Base-by-base conservation (phyloP, 352 stramenopile species). In the Phytophthora pluvialis region DNA sequence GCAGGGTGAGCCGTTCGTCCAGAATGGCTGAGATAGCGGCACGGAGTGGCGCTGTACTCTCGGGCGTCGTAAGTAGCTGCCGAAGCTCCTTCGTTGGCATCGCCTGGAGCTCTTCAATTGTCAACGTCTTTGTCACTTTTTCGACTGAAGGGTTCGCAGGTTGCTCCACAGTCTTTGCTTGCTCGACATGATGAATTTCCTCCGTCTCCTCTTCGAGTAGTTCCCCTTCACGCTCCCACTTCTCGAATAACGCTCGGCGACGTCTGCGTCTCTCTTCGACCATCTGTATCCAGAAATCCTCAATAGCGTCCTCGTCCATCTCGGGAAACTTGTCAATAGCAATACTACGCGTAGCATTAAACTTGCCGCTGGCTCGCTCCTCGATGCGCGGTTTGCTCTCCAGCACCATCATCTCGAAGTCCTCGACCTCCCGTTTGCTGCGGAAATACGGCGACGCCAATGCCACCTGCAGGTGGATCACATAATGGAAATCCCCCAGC, bases 281-380 rank as follows among this genome's bases (percentile, higher is more conserved):
- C 81, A 88, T 91, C 15, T 74, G 40, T 58, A 91, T 78, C 86
- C 86, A 94, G 46, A 90, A 95, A 18, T 60, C 48, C 47, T 97
- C 86, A 32, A 93, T 89, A 26, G 84, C 86, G 39, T 83, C 69
- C 9, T 91, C 81, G 43, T 89, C 77, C 89, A 97, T 95, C n/a
- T 86, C 78, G 0, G 89, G 87, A 56, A 97, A 95, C 50, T 86
- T 75, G 43, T 94, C 81, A 47, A 97, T 94, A 16, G 87, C 86
- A 60, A 97, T 89, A 50, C 75, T 93, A 8, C 72, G 71, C 6
- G 67, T 64, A 16, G 53, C 54, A 49, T 88, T 84, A 7, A 63
- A 60, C 4, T 49, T 57, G n/a, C 40, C 50, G 4, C 15, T 50
- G 15, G 16, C 61, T 13, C 44, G 48, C 7, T 74, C 54, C n/a